A percentile compares a stretch with the other conserved stretches of the same genome.
Conservation (phyloP, 2,329 filamentous ascomycete genomes). For the Pseudocercospora fijiensis region DNA sequence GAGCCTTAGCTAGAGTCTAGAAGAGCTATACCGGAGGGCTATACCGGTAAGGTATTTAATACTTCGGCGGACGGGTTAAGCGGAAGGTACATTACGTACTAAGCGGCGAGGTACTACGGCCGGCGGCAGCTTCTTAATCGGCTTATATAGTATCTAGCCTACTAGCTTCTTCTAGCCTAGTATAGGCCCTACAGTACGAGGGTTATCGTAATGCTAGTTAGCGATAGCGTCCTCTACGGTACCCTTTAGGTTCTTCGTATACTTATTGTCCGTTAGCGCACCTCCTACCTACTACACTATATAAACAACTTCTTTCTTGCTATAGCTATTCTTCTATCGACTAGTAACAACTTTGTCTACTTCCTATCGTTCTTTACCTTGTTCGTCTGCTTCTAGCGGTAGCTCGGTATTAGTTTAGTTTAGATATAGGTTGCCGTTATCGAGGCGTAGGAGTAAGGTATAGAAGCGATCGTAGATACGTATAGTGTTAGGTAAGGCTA, state of each 20-base stretch:
- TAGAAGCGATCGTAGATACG: background rate
- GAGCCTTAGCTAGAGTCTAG: background rate
- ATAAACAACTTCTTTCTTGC: too few relatives aligned
- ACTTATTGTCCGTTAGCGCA: background rate
- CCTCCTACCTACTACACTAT: background rate
- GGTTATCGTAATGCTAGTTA: background rate
- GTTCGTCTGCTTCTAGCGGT: background rate
- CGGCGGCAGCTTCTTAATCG: background rate
- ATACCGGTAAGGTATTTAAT: too few relatives aligned
- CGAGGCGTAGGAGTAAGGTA: background rate
- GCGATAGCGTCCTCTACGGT: background rate
- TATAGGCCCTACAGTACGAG: background rate
- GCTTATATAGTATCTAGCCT: background rate
- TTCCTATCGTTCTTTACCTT: background rate
- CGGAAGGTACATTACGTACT: too few relatives aligned
- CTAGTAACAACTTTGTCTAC: background rate
- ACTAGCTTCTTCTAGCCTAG: background rate
- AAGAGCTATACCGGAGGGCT: too few relatives aligned
- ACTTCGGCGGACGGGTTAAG: too few relatives aligned
- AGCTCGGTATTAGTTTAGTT: background rate
- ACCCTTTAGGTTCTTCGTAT: background rate
- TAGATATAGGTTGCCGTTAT: background rate
- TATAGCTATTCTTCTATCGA: background rate
- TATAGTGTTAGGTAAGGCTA: background rate
- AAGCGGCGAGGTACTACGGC: too few relatives aligned